Evolutionary conservation across 164 flowering plant genomes (phyloP), one percentile per base, ranked within the genome.

Genomic region (Litsea cubeba): DNA sequence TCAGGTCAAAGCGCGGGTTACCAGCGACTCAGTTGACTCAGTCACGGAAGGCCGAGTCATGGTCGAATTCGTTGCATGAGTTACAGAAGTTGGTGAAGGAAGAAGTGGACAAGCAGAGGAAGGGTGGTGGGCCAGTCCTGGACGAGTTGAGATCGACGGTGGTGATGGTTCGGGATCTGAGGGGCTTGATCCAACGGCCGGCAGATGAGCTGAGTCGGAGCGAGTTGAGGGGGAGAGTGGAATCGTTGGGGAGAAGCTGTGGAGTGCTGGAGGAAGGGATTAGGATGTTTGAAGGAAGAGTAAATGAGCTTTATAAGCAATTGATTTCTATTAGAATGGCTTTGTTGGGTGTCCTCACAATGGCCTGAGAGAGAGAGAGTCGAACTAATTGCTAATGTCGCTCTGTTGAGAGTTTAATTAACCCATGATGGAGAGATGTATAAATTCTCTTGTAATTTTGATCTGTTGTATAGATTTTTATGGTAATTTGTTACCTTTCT

Each of bases 321-420:
- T 68, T 84, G 68, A 84, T 84, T 58, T 72, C 80, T 70, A 65
- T 78, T 71, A 84, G 86, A 79, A 58, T 82, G 77, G 75, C 72
- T 67, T 78, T 80, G 68, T 65, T 84, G 73, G 82, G 69, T 50
- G 63, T 72, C 35, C 24, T 79, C 22, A 74, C 80, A 20, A 63
- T 69, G 12, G 75, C 71, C 65, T 79, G 74, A 46, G 35, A 62
- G 23, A 10, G n/a, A n/a, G n/a, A 62, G 2, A n/a, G n/a, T n/a
- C n/a, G 35, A 40, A 5, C 46, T 7, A 54, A 2, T 35, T 12
- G 50, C 26, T 8, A 11, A 25, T 50, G 0, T 17, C 28, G 22
- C 14, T 35, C 11, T 46, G 3, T n/a, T 40, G 51, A 23, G 51
- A 5, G n/a, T 2, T 5, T 17, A 40, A 40, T 40, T 3, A 28